Evolutionary conservation across 2,329 filamentous ascomycete species (phyloP), one percentile per base, ranked within the genome.

Genomic region (Fusarium neocosmosporiellum): DNA sequence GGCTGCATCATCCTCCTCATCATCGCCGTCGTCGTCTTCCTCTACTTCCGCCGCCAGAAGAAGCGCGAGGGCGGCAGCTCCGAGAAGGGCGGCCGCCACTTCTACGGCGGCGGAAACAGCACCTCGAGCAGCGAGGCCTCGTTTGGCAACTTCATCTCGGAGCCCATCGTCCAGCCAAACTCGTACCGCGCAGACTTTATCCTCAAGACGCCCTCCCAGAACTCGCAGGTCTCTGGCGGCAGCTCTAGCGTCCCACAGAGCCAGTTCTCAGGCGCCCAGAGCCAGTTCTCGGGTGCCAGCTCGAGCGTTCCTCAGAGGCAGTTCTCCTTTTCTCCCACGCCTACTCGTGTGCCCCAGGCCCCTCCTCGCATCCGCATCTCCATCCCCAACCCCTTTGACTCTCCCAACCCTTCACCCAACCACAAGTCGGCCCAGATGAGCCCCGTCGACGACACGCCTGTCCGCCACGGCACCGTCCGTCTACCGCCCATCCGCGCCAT

Each of bases 121-220:
- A 50, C 46, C 54, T 72, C 65, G 66, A 76, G 72, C 66, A 79
- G 73, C 59, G 71, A 75, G 11, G 72, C 72, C 43, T 74, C 72
- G n/a, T 74, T 77, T 46, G 73, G 76, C 46, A 86, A 86, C 74
- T 84, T 90, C 75, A 86, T 91, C 73, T 90, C 88, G 70, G 86
- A 91, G 75, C 84, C 91, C 67, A 84, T 91, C 65, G 81, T 87
- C 54, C 78, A 82, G 63, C 75, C 80, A 24, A 80, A 83, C 74
- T 79, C 80, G 39, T 81, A 86, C 67, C 85, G 88, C 60, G 85
- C 84, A 39, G 88, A 90, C 75, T 90, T 90, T 74, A 85, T 87
- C 43, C 86, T 84, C 75, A 84, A 84, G 62, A 76, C 72, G 8
- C 71, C 78, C 46, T 72, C 72, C 29, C 53, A 57, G 24, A 41